Evolutionary conservation across 306 rosid genomes (phyloP).

Genomic region (Elaeagnus macrophylla): DNA sequence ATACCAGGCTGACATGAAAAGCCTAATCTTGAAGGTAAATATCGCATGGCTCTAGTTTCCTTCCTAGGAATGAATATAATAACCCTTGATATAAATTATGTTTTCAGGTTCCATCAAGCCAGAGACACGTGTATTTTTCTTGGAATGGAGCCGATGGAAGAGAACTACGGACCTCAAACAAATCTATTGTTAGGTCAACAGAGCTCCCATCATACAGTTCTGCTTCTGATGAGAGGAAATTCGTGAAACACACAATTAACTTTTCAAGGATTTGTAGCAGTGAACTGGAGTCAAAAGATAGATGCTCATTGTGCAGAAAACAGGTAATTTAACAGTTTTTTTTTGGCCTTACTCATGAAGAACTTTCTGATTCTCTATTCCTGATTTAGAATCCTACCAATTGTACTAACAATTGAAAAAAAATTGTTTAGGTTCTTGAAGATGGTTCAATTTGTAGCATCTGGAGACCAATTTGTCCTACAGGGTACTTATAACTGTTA

Average conservation of each 20-base stretch:
- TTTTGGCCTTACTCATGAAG: slow-evolving; percentile 5
- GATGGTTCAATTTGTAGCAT: slow-evolving; percentile 64
- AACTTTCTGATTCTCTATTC: slow-evolving; percentile 2
- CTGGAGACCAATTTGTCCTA: slow-evolving; percentile 90
- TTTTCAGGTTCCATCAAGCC: slow-evolving; percentile 93
- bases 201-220: slow-evolving; percentile 45
- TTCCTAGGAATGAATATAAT: slow-evolving; percentile 13
- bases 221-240: slow-evolving; percentile 49
- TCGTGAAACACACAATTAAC: slow-evolving; percentile 58
- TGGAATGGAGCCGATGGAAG: slow-evolving; percentile 71
- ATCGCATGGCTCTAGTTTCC: slow-evolving; percentile 15
- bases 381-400: neutral
- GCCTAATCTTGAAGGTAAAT: slow-evolving; percentile 58
- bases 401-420: slow-evolving; percentile 2
- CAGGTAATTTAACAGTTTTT: slow-evolving; percentile 44
- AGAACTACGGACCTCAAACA: slow-evolving; percentile 44
- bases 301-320: slow-evolving; percentile 67
- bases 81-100: slow-evolving; percentile 21
- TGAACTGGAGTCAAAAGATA: slow-evolving; percentile 59
- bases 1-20: slow-evolving; percentile 58
- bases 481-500: slow-evolving; percentile 56
- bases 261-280: slow-evolving; percentile 95
- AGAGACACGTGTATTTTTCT: slow-evolving; percentile 72
- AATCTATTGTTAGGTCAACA: slow-evolving; percentile 58
- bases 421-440: slow-evolving; percentile 38